A percentile compares a stretch with the other conserved stretches of the same genome.
phyloP scores from a whole-genome alignment of 257 asterid species.

The Solanum okadae region DNA sequence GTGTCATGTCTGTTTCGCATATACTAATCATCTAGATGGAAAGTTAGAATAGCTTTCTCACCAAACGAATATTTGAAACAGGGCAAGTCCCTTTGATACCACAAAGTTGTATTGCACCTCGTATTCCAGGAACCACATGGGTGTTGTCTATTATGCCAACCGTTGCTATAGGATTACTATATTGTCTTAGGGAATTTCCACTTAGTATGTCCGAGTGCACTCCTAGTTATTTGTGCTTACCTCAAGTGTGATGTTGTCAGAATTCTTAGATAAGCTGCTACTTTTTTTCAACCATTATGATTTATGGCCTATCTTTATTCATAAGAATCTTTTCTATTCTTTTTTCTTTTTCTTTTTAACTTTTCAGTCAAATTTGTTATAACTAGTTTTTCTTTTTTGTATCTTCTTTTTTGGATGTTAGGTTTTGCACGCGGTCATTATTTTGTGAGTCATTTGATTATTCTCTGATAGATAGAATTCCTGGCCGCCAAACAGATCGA shows the following conservation, averaged over 20 bases:
- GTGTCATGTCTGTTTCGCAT: background rate
- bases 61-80: background rate
- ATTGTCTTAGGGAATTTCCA: background rate
- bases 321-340: background rate
- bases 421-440: constrained; percentile 84
- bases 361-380: background rate
- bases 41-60: background rate
- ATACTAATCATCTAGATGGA: background rate
- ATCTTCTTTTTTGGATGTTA: constrained; percentile 11
- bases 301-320: background rate
- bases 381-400: background rate
- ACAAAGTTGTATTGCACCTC: background rate
- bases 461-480: constrained; percentile 86
- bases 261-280: background rate
- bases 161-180: background rate
- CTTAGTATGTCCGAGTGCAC: background rate
- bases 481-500: constrained; percentile 98
- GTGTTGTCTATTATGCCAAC: background rate
- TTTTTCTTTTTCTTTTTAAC: background rate
- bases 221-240: background rate
- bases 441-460: constrained; percentile 74
- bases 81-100: background rate
- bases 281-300: background rate
- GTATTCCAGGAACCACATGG: background rate
- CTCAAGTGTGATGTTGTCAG: background rate